Evolutionary conservation across 1,139 yeast species (phyloP), one percentile per base, ranked within the genome.

Genomic region (Kluyveromyces sp.): DNA sequence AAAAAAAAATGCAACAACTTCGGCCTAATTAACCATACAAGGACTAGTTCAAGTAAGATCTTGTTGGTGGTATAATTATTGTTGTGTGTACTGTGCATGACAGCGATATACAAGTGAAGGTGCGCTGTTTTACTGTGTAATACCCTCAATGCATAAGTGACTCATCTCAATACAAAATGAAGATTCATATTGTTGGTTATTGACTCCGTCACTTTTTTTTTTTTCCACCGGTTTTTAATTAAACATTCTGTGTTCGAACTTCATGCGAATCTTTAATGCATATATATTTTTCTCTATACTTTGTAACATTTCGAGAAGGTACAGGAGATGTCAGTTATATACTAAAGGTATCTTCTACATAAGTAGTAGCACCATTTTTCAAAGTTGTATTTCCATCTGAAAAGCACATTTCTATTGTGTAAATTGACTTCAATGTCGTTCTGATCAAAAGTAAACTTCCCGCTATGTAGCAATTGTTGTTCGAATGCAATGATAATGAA

Each of bases 401-500:
- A 54, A 51, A 61, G 54, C 33, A 51, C 39, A 35, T 55, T 42
- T 45, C 63, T 59, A 46, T 61, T 62, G 54, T 67, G 68, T 47
- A 68, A 50, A 45, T 68, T 60, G 39, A 60, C 56, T 31, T 65
- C 67, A n/a, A 63, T 61, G 42, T 67, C 71, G 41, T 61, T 61
- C 38, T 51, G 62, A 46, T 53, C 68, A 8, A 55, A 65, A 59
- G 61, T 59, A 53, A 52, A 63, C 48, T 56, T 66, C 48, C 63
- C 66, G 50, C 55, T 63, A 45, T 59, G 59, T 46, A 58, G 54
- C 42, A 63, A 59, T 41, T 60, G 64, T 51, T 75, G 76, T 39
- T 83, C 78, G 64, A 80, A 87, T 44, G 42, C 88, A 73, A 45
- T 60, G 29, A 86, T 62, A 7, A 85, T 75, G 50, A 83, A 67